Percentiles rank a stretch among this genome's conserved stretches.
These are phyloP conservation scores for Starmerella sirachaensis DNA, from an alignment of 805 yeast species.

Conservation along the genomic window DNA sequence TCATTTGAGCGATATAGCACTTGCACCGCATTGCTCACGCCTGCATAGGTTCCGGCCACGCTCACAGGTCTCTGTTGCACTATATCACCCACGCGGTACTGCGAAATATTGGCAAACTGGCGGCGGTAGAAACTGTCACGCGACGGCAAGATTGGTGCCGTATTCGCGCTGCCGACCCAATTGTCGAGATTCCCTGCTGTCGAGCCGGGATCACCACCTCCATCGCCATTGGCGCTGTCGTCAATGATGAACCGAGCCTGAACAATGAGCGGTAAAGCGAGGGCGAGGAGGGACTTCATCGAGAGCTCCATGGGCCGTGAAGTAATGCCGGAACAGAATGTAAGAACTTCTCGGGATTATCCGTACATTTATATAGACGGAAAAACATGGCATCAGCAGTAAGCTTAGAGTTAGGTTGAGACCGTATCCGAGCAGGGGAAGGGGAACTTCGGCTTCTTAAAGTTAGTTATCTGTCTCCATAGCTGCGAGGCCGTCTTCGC, in stretches of 20 bases:
- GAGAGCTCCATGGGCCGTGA: background rate
- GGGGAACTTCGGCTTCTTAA: no score
- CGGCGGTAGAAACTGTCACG: slow-evolving; percentile 18
- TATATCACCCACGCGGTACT: slow-evolving; percentile 16
- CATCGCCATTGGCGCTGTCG: slow-evolving; percentile 11
- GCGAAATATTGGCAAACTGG: slow-evolving; percentile 4
- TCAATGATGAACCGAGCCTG: background rate
- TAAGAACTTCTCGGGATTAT: no score
- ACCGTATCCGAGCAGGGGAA: no score
- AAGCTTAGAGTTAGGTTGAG: no score
- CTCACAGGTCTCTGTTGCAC: slow-evolving; percentile 13
- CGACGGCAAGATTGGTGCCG: slow-evolving; percentile 10
- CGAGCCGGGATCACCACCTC: slow-evolving; percentile 14
- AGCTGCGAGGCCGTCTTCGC: no score
- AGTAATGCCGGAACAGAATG: background rate
- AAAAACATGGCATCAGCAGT: no score
- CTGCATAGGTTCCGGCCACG: slow-evolving; percentile 15
- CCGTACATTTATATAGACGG: no score
- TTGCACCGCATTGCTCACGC: slow-evolving; percentile 15
- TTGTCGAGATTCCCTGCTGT: slow-evolving; percentile 4
- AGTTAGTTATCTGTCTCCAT: no score
- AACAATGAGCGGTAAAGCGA: background rate
- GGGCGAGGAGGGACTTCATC: background rate
- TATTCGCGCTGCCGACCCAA: slow-evolving; percentile 17
- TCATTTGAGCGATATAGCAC: slow-evolving; percentile 22